Base-by-base conservation (phyloP, 768 basidiomycete species). In the Atractiella rhizophila region DNA sequence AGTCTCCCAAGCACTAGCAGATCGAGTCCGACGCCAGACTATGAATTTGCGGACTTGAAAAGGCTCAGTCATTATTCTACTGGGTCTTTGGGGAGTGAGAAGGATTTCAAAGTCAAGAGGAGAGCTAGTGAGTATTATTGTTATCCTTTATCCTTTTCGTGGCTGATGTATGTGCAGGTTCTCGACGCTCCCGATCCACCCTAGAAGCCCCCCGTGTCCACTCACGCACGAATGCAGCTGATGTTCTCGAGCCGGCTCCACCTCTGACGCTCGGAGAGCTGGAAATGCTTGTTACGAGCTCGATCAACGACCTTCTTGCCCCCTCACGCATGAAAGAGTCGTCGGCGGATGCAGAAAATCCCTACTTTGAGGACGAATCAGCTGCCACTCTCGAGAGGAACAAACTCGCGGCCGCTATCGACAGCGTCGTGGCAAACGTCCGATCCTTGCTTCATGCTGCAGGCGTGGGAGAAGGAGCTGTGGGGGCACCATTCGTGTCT, bases 381-480 rank as follows among this genome's bases (percentile, higher is more conserved):
- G 32, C 43, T 27, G 23, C 19, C 12, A 21, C 16, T 3, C 34
- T 37, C 1, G 44, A 44, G 40, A 45, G 44, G 2, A 37, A 40
- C 4, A 35, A 41, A 6, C 29, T 45, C 10, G 50, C 45, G 5
- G 4, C 15, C 1, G 35, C 47, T 19, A 40, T 37, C 3, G 37
- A 50, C 42, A 39, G 32, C 21, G 50, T 51, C 27, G 47, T 31
- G 21, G 48, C 36, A 28, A 44, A 15, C 47, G 45, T 1, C 38
- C 35, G 21, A 33, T 48, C 13, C 43, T 49, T 7, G 45, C 48
- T 11, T 30, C 52, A 0, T 15, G 47, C 1, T 46, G 48, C 15
- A 35, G 44, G 5, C 47, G 46, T 31, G 47, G 45, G 12, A 43
- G 44, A 15, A 20, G 15, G 11, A 23, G 9, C 16, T 8, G 5